Evolutionary conservation across 1,139 yeast species (phyloP), one percentile per base, ranked within the genome.

Genomic region (Pneumocystis sp.): DNA sequence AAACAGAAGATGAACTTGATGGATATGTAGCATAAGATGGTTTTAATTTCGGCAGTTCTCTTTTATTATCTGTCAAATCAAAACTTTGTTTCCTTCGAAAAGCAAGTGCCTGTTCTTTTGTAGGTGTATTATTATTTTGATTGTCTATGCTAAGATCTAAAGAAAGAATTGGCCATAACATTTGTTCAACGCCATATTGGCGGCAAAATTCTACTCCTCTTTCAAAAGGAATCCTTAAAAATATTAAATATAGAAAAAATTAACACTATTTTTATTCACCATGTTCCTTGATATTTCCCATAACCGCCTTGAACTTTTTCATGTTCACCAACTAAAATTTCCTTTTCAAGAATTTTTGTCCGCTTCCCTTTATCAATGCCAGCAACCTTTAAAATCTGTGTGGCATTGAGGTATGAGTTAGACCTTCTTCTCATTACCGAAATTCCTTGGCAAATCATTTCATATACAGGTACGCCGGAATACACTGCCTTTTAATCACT

Each of bases 241-340:
- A 15, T 19, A 59, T 10, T 59, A 12, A 56, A 57, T 25, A 61
- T 7, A 21, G 15, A 61, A 3, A 4, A 15, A 2, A n/a, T 25
- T 50, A 29, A 35, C 12, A 34, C 31, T 6, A 56, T 15, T 15
- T 15, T 3, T 25, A 25, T 25, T 50, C 90, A 86, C 89, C 96
- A 93, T 0, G 97, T 89, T 0, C 97, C 97, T 76, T 91, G 97
- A 74, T 88, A 89, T 73, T 89, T 87, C 17, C 97, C 97, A 73
- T 90, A 89, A 0, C 96, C 97, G 62, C 96, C 97, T 76, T 90
- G 96, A 15, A 91, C 93, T 73, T 90, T 91, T 73, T 91, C 97
- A 74, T 89, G 96, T 59, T 79, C 79, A 39, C 95, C 95, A 1
- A 85, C 83, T 69, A 84, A 90, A n/a, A 91, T 89, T 73, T 90